These are phyloP conservation scores for Trebouxia sp. DNA, from an alignment of 139 green algal genomes.

Conservation along the genomic window DNA sequence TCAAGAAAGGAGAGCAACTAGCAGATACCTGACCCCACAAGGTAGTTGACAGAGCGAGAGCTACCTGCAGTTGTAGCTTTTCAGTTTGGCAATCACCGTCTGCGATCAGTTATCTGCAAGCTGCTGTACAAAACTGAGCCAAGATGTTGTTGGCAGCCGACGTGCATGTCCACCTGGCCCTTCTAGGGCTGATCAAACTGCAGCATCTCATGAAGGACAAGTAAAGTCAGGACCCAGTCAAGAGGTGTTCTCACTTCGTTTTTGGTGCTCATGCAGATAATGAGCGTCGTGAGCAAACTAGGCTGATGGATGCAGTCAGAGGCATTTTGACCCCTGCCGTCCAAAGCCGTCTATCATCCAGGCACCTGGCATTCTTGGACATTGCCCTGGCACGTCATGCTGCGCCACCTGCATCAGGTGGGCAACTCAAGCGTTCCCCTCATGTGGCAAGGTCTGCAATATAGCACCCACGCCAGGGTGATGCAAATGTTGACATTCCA, in stretches of 20 bases:
- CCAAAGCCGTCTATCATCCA: neutral
- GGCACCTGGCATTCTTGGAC: neutral
- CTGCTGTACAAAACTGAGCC: neutral
- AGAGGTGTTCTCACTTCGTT: no score
- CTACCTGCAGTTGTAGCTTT: no score
- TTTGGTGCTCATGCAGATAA: neutral
- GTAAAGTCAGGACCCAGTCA: no score
- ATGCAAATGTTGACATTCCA: no score
- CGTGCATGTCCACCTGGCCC: neutral
- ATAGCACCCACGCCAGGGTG: no score
- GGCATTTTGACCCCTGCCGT: slow-evolving; percentile 1
- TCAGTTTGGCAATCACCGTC: neutral
- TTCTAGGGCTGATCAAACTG: neutral
- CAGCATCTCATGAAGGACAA: no score
- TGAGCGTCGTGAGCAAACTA: slow-evolving; percentile 1
- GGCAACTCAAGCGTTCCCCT: neutral
- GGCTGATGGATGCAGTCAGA: slow-evolving; percentile 12
- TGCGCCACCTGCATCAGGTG: slow-evolving; percentile 2
- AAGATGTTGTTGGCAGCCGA: neutral
- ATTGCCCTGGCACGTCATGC: neutral
- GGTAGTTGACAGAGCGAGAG: no score
- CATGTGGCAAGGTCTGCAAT: no score
- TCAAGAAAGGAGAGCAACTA: no score
- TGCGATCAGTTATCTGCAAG: neutral
- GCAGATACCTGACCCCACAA: no score